These are phyloP conservation scores for Curvularia verruculosa DNA, from an alignment of 2,329 filamentous ascomycete genomes.

Conservation along the genomic window DNA sequence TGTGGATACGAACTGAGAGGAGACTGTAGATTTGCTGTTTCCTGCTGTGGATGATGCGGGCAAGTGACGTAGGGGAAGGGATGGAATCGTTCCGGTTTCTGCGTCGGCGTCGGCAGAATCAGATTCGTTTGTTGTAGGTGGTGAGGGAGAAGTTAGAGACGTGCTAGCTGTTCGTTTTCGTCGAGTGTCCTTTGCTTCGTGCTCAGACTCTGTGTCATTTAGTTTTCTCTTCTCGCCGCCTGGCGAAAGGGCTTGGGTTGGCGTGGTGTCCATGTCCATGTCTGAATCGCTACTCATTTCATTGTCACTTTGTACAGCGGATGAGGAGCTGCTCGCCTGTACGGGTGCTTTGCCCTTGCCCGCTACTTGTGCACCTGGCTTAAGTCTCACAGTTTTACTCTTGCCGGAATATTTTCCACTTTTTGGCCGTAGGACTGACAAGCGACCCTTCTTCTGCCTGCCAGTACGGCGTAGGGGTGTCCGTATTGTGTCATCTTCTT, in stretches of 20 bases:
- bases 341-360: slow-evolving; percentile 37
- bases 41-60: slow-evolving; percentile 10
- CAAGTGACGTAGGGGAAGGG: slow-evolving; percentile 37
- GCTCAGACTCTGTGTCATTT: slow-evolving; percentile 16
- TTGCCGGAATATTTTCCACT: slow-evolving; percentile 47
- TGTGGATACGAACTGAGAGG: slow-evolving; percentile 37
- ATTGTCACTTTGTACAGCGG: slow-evolving; percentile 19
- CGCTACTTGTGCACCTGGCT: slow-evolving; percentile 17
- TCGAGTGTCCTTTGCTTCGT: slow-evolving; percentile 23
- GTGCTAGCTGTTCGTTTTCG: slow-evolving; percentile 39
- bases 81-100: slow-evolving; percentile 16
- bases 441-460: slow-evolving; percentile 34
- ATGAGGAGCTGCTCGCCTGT: slow-evolving; percentile 22
- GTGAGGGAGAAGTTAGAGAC: slow-evolving; percentile 29
- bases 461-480: slow-evolving; percentile 33
- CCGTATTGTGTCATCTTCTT: slow-evolving; percentile 17
- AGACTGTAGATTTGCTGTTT: slow-evolving; percentile 19
- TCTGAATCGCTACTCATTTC: slow-evolving; percentile 26
- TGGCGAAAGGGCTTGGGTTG: slow-evolving; percentile 36
- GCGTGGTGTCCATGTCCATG: slow-evolving; percentile 35
- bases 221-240: slow-evolving; percentile 40
- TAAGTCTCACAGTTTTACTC: slow-evolving; percentile 28
- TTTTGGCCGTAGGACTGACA: slow-evolving; percentile 46
- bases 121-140: slow-evolving; percentile 24
- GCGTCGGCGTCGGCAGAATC: slow-evolving; percentile 25